A percentile compares a stretch with the other conserved stretches of the same genome.
Conservation (phyloP, 768 basidiomycete genomes). For the Cystobasidium tubakii region DNA sequence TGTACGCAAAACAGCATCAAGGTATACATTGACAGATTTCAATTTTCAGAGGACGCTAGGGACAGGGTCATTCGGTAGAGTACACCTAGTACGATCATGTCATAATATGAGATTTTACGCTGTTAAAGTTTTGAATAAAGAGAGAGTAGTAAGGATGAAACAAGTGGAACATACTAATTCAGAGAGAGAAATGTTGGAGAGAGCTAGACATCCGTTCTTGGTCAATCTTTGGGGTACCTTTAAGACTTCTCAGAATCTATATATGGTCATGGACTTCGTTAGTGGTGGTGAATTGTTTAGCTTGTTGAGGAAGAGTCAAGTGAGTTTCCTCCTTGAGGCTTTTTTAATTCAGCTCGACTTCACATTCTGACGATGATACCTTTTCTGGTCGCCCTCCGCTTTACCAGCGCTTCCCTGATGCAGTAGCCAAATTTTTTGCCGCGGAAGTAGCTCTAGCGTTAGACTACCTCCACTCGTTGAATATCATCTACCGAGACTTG, state of each 20-base stretch:
- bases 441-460: conserved; percentile 92
- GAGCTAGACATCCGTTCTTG: conserved; percentile 89
- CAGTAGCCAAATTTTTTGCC: conserved; percentile 96
- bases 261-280: conserved; percentile 71
- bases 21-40: conserved; percentile 46
- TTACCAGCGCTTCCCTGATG: conserved; percentile 91
- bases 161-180: conserved; percentile 98
- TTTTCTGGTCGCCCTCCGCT: no score
- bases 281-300: conserved; percentile 95
- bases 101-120: conserved; percentile 60
- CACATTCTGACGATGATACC: not conserved
- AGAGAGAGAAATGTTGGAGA: conserved; percentile 78
- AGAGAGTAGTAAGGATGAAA: conserved; percentile 59
- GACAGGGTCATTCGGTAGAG: conserved; percentile 92
- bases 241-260: conserved; percentile 91
- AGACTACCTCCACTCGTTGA: conserved; percentile 89
- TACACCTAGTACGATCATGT: conserved; percentile 70
- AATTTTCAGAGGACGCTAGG: conserved; percentile 53
- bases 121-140: conserved; percentile 58
- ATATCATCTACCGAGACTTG: conserved; percentile 97
- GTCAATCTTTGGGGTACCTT: conserved; percentile 90
- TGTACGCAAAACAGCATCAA: conserved; percentile 44
- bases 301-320: conserved; percentile 61
- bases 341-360: not conserved
- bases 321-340: conserved; percentile 5